A percentile compares a stretch with the other conserved stretches of the same genome.
Evolutionary conservation across 108 stramenopile species (phyloP).

Genomic region (Tribonema minus): DNA sequence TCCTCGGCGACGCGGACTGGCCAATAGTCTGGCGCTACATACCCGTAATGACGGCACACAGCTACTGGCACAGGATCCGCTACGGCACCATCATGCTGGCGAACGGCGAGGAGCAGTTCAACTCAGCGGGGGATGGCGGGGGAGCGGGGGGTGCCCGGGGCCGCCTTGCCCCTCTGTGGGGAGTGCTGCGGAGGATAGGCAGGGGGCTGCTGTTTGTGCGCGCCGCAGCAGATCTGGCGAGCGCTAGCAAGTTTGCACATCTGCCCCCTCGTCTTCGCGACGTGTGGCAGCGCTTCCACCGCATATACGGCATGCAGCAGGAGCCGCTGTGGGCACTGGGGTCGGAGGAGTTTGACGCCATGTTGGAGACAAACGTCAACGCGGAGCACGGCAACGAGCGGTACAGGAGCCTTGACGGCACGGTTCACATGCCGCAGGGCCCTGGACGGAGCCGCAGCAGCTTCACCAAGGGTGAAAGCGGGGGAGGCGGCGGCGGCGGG

Average conservation of each 20-base stretch:
- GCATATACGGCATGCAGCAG: slow-evolving; percentile 8
- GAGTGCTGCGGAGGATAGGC: too few relatives aligned
- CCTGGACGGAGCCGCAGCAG: too few relatives aligned
- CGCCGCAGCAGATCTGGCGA: too few relatives aligned
- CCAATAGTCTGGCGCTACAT: slow-evolving; percentile 37
- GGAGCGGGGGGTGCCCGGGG: background rate
- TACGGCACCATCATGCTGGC: slow-evolving; percentile 27
- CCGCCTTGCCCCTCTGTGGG: too few relatives aligned
- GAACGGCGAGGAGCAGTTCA: slow-evolving; percentile 20
- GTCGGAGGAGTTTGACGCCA: background rate
- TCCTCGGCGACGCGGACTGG: slow-evolving; percentile 43
- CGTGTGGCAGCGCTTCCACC: slow-evolving; percentile 21
- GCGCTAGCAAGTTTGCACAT: slow-evolving; percentile 3
- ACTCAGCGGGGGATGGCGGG: background rate
- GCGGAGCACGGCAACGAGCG: slow-evolving; percentile 10
- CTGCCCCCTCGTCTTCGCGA: slow-evolving; percentile 18
- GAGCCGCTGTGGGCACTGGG: slow-evolving; percentile 1
- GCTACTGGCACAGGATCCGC: slow-evolving; percentile 37
- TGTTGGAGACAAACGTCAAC: background rate
- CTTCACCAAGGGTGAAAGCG: too few relatives aligned
- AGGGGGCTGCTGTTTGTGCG: too few relatives aligned
- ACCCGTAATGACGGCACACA: slow-evolving; percentile 15
- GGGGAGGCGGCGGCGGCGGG: too few relatives aligned
- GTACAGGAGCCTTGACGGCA: slow-evolving; percentile 11
- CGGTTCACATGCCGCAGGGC: slow-evolving; percentile 26